phyloP scores from a whole-genome alignment of 176 grass and related monocot species.

The Paspalum vaginatum region DNA sequence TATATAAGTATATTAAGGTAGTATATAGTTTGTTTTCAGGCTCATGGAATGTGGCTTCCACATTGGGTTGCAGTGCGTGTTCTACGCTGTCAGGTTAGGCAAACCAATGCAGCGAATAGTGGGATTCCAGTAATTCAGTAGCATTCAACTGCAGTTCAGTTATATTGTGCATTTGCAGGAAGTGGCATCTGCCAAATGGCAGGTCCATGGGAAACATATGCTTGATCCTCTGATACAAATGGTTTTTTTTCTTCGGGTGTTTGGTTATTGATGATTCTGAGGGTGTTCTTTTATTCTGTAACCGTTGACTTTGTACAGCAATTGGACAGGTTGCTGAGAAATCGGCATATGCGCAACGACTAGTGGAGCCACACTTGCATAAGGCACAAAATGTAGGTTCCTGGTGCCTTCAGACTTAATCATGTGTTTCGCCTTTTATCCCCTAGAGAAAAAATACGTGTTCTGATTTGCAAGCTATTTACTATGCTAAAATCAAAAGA shows the following conservation, averaged over 20 bases:
- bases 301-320: background rate
- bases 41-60: constrained; percentile 55
- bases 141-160: background rate
- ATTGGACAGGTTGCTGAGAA: constrained; percentile 25
- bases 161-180: constrained; percentile 25
- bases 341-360: constrained; percentile 3
- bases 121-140: background rate
- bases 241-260: background rate
- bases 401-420: background rate
- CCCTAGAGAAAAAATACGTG: too few species aligned
- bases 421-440: background rate
- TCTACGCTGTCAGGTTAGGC: constrained; percentile 45
- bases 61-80: constrained; percentile 41
- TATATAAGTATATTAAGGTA: background rate
- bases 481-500: background rate
- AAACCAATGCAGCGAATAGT: background rate
- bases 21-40: constrained; percentile 32
- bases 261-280: background rate
- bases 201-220: constrained; percentile 32
- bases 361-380: constrained; percentile 29
- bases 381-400: constrained; percentile 11
- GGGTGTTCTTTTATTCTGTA: background rate
- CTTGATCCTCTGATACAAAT: constrained; percentile 22
- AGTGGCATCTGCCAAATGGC: constrained; percentile 45
- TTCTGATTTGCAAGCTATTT: background rate